Percentiles rank a stretch among this genome's conserved stretches.
Conservation (phyloP, 345 rosid species). For the Populus euphratica region DNA sequence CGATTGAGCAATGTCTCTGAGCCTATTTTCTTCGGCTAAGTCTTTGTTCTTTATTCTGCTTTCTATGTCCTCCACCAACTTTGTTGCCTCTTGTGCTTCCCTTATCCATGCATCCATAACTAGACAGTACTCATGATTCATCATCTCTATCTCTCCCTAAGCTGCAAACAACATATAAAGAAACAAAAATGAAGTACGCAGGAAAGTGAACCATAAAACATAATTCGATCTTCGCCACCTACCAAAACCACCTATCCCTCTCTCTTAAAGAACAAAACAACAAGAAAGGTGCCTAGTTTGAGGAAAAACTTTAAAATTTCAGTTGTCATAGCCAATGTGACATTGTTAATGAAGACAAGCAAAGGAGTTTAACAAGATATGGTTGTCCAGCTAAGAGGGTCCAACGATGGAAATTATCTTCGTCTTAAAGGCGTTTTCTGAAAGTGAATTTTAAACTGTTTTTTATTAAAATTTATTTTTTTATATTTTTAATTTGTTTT, state of each 20-base stretch:
- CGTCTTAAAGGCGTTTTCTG: too few relatives aligned
- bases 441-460: too few relatives aligned
- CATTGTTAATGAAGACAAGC: not conserved
- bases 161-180: too few relatives aligned
- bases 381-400: not conserved
- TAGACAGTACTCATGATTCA: conserved; percentile 6
- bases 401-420: too few relatives aligned
- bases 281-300: not conserved
- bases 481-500: too few relatives aligned
- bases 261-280: not conserved
- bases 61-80: conserved; percentile 40
- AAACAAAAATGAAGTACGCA: too few relatives aligned
- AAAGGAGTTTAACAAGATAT: not conserved
- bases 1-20: conserved; percentile 28
- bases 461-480: too few relatives aligned
- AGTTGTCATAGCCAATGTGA: not conserved
- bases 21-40: not conserved
- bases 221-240: not conserved
- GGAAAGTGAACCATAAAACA: not conserved
- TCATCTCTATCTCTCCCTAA: conserved; percentile 12
- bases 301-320: not conserved
- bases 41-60: conserved; percentile 28
- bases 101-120: conserved; percentile 46
- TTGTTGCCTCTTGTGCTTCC: conserved; percentile 49
- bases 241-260: not conserved